Conservation (phyloP, 73 alveolate genomes). For the Durusdinium trenchii region DNA sequence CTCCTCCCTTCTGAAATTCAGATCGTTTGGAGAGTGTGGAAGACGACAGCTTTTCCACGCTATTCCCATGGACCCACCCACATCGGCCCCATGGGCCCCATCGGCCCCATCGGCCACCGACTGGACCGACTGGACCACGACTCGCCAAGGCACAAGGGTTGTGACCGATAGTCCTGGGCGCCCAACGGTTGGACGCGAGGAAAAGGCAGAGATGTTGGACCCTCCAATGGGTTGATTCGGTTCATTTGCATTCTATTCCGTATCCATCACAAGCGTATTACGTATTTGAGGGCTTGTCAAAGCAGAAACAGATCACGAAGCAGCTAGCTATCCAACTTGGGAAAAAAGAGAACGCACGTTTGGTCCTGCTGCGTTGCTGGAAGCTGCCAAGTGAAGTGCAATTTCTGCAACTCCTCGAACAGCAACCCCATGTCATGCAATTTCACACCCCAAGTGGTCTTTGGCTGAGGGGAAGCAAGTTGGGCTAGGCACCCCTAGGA, state of each 20-base stretch:
- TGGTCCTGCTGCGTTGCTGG: conserved; percentile 17
- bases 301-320: neutral
- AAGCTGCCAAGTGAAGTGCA: conserved; percentile 51
- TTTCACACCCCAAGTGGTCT: no score
- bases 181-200: neutral
- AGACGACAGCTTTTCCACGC: neutral
- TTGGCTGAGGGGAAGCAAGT: no score
- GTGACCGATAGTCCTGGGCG: conserved; percentile 34
- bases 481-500: no score
- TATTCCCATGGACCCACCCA: neutral
- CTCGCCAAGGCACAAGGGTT: neutral
- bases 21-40: neutral
- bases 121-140: neutral
- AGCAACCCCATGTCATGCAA: no score
- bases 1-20: neutral
- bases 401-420: conserved; percentile 9
- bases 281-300: no score
- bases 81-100: neutral
- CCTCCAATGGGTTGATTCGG: no score
- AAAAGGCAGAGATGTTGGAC: neutral
- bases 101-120: neutral
- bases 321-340: neutral
- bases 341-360: neutral
- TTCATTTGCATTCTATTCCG: no score
- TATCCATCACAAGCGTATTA: no score